phyloP scores from a whole-genome alignment of 139 green algal genomes.

The Desmodesmus armatus region DNA sequence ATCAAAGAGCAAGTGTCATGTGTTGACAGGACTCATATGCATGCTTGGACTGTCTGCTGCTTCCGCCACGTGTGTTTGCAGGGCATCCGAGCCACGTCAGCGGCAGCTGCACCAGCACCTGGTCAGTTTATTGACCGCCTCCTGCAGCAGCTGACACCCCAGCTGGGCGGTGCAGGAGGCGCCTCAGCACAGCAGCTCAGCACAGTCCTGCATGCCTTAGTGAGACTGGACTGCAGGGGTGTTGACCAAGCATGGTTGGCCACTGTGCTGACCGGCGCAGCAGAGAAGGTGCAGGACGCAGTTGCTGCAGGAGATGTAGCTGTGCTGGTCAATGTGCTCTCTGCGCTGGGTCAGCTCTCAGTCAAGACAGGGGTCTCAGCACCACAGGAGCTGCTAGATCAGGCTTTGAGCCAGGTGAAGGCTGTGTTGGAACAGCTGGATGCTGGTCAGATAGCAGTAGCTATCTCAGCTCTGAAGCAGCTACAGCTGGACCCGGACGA shows the following conservation, averaged over 20 bases:
- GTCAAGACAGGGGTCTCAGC: too few relatives aligned
- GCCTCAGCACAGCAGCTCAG: slow-evolving; percentile 8
- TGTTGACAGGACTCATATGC: background rate
- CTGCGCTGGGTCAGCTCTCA: slow-evolving; percentile 3
- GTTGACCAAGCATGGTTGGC: slow-evolving; percentile 1
- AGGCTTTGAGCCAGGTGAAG: slow-evolving; percentile 1
- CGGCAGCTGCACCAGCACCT: background rate
- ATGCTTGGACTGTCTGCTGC: background rate
- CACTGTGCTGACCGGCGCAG: slow-evolving; percentile 5
- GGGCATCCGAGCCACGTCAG: slow-evolving; percentile 25
- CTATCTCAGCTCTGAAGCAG: slow-evolving; percentile 24
- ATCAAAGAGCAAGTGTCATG: background rate
- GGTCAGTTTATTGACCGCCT: background rate
- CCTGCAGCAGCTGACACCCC: slow-evolving; percentile 17
- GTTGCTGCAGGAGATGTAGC: slow-evolving; percentile 9
- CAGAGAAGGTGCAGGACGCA: background rate
- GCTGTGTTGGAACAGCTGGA: background rate
- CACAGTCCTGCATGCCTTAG: background rate
- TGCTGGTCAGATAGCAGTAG: background rate
- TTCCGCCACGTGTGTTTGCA: slow-evolving; percentile 13
- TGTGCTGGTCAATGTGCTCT: slow-evolving; percentile 4
- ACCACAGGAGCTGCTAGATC: background rate
- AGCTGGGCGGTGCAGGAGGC: background rate
- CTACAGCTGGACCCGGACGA: slow-evolving; percentile 21
- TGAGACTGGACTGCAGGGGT: background rate